Evolutionary conservation across 2,329 filamentous ascomycete species (phyloP).

Genomic region (Canariomyces notabilis): DNA sequence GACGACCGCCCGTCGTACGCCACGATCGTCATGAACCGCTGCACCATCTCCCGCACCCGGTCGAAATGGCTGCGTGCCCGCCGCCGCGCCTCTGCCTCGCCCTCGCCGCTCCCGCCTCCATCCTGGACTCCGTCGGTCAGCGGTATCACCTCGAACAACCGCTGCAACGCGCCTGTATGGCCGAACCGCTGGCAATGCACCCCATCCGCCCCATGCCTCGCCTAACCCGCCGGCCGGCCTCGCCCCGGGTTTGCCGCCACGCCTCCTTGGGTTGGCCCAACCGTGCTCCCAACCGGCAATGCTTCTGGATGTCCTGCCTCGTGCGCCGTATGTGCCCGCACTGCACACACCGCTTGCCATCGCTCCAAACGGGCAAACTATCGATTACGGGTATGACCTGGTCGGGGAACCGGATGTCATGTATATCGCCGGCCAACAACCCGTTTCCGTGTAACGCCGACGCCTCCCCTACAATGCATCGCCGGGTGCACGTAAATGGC

Average conservation of each 20-base stretch:
- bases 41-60: slow-evolving; percentile 4
- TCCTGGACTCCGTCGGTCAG: neutral
- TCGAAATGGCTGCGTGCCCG: slow-evolving; percentile 6
- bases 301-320: neutral
- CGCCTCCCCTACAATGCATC: neutral
- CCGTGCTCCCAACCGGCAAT: slow-evolving; percentile 2
- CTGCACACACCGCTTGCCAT: neutral
- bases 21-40: slow-evolving; percentile 9
- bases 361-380: neutral
- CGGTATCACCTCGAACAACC: neutral
- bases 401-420: neutral
- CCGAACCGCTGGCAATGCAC: slow-evolving; percentile 4
- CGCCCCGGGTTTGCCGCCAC: neutral
- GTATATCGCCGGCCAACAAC: neutral
- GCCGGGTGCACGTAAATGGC: neutral
- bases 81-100: neutral
- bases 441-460: neutral
- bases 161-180: neutral
- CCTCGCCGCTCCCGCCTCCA: neutral
- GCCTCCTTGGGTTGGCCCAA: neutral
- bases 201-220: neutral
- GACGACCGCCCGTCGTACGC: slow-evolving; percentile 3
- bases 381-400: neutral
- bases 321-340: neutral
- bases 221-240: slow-evolving; percentile 1